Percentiles rank a stretch among this genome's conserved stretches.
phyloP scores from a whole-genome alignment of 768 basidiomycete species.

The Russula virescens region DNA sequence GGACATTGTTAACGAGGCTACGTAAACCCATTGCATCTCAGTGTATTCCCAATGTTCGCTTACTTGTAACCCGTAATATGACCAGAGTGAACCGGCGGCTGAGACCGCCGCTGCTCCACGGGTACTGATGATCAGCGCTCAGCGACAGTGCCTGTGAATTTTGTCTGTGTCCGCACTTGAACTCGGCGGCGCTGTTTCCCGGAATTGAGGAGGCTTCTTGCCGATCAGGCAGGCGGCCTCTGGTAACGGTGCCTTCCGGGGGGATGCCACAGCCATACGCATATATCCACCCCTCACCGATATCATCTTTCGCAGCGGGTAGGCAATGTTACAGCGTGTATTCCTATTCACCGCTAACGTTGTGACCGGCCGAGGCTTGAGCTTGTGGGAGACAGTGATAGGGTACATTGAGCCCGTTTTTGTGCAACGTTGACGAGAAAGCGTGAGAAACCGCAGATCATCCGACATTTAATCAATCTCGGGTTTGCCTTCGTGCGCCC shows the following conservation, averaged over 20 bases:
- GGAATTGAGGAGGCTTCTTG: conserved; percentile 13
- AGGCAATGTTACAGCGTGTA: not conserved
- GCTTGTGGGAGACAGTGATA: not conserved
- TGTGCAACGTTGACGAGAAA: not conserved
- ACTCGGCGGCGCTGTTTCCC: conserved; percentile 12
- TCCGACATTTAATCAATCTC: conserved; percentile 19
- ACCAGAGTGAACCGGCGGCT: conserved; percentile 18
- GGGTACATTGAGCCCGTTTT: not conserved
- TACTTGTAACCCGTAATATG: conserved; percentile 24
- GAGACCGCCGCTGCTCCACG: conserved; percentile 13
- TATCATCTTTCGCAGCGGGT: not conserved
- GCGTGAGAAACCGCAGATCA: conserved; percentile 13
- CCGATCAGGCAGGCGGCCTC: conserved; percentile 18
- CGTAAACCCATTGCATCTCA: conserved; percentile 21
- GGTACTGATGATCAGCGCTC: conserved; percentile 19
- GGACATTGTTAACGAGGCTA: conserved; percentile 22
- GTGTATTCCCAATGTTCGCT: conserved; percentile 18
- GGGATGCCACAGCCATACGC: not conserved
- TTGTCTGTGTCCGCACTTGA: not conserved
- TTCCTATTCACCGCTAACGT: not conserved
- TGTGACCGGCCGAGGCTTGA: not conserved
- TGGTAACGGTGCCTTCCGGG: conserved; percentile 8
- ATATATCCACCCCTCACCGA: not conserved
- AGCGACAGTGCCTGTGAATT: conserved; percentile 11
- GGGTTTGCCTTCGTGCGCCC: conserved; percentile 8